Conservation (phyloP, 2,329 filamentous ascomycete species). For the Pseudogymnoascus destructans region DNA sequence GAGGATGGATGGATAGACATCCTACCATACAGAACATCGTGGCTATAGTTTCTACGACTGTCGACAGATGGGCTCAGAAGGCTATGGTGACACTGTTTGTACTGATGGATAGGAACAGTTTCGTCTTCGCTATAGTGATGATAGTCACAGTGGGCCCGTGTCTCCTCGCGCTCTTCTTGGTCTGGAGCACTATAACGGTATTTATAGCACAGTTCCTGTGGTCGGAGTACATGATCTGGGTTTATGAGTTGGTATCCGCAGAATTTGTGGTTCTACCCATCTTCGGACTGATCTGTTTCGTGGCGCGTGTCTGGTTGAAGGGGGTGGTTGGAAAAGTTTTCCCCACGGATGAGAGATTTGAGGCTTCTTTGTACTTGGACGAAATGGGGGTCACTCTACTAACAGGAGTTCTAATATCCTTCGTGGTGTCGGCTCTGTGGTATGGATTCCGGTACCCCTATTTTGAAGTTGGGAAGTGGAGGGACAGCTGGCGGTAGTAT, state of each 20-base stretch:
- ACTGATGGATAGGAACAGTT: not conserved
- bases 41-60: no score
- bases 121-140: not conserved
- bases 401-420: not conserved
- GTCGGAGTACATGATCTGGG: no score
- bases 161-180: not conserved
- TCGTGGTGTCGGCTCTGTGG: not conserved
- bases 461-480: not conserved
- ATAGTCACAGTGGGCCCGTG: not conserved
- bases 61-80: not conserved
- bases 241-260: not conserved
- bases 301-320: not conserved
- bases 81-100: not conserved
- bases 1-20: no score
- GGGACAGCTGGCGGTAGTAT: not conserved
- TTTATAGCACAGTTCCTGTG: not conserved
- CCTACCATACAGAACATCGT: no score
- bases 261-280: not conserved
- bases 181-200: not conserved
- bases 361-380: not conserved
- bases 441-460: not conserved
- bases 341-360: not conserved
- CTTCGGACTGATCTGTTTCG: not conserved
- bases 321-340: not conserved
- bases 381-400: not conserved